phyloP scores from a whole-genome alignment of 2,329 filamentous ascomycete species.

The Penicillium italicum region DNA sequence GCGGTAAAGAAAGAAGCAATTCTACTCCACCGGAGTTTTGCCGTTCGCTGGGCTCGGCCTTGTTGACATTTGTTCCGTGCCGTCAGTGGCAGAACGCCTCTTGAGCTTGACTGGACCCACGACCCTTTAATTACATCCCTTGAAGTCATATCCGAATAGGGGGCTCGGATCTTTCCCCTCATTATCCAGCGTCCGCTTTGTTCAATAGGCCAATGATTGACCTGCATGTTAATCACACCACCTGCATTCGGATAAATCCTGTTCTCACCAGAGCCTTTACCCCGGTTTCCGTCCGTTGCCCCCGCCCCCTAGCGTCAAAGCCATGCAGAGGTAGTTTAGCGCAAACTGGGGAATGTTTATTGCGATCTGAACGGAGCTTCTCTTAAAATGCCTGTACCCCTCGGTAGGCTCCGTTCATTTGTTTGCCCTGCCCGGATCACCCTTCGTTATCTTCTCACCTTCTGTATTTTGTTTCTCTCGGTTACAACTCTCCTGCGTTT shows the following conservation, averaged over 20 bases:
- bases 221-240: conserved; percentile 9
- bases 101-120: conserved; percentile 19
- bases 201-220: conserved; percentile 11
- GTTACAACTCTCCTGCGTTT: conserved; percentile 27
- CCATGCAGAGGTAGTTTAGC: conserved; percentile 22
- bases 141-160: not conserved
- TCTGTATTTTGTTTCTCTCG: conserved; percentile 30
- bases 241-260: conserved; percentile 24
- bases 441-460: conserved; percentile 28
- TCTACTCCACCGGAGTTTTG: conserved; percentile 30
- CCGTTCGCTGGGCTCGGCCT: conserved; percentile 5
- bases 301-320: conserved; percentile 24
- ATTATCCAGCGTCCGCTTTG: conserved; percentile 5
- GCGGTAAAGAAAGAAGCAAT: not conserved
- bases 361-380: conserved; percentile 13
- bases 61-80: conserved; percentile 11
- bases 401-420: conserved; percentile 27
- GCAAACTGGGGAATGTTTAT: conserved; percentile 15
- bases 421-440: conserved; percentile 30
- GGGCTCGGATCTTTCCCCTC: conserved; percentile 20
- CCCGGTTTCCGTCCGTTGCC: conserved; percentile 17
- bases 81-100: conserved; percentile 19
- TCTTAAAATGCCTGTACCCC: conserved; percentile 25
- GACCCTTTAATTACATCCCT: conserved; percentile 1
- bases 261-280: conserved; percentile 14